Evolutionary conservation across 2,329 filamentous ascomycete genomes (phyloP).

Genomic region (Fusarium sp.): DNA sequence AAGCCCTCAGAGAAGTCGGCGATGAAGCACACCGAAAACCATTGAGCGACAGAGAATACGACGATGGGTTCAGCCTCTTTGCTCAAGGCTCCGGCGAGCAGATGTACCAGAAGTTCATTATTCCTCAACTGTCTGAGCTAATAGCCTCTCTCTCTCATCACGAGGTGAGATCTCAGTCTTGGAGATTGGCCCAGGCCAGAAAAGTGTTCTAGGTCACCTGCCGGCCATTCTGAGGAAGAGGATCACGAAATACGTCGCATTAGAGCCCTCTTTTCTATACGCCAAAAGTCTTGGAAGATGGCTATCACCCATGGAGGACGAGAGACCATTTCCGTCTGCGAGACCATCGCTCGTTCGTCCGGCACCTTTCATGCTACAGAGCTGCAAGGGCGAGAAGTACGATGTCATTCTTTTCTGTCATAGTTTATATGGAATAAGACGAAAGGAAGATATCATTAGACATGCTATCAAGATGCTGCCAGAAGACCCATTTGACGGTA

Average conservation of each 20-base stretch:
- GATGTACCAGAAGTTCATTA: slow-evolving; percentile 63
- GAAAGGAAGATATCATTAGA: slow-evolving; percentile 59
- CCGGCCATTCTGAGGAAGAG: slow-evolving; percentile 56
- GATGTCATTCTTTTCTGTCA: slow-evolving; percentile 72
- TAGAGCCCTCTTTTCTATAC: slow-evolving; percentile 64
- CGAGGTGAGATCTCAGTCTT: slow-evolving; percentile 61
- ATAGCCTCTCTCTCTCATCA: slow-evolving; percentile 56
- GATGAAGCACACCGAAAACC: slow-evolving; percentile 42
- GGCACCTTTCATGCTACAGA: slow-evolving; percentile 53
- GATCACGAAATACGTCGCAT: slow-evolving; percentile 64
- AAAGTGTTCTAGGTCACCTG: slow-evolving; percentile 64
- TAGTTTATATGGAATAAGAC: slow-evolving; percentile 71
- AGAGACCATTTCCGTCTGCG: slow-evolving; percentile 56
- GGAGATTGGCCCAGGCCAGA: slow-evolving; percentile 70
- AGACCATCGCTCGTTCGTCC: slow-evolving; percentile 49
- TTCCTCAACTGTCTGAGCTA: slow-evolving; percentile 60
- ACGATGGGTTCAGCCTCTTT: slow-evolving; percentile 60
- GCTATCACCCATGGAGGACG: slow-evolving; percentile 50
- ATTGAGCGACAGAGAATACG: slow-evolving; percentile 63
- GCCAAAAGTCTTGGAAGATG: slow-evolving; percentile 57
- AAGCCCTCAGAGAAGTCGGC: slow-evolving; percentile 51
- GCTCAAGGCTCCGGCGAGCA: slow-evolving; percentile 49
- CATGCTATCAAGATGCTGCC: slow-evolving; percentile 61
- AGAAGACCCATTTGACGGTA: slow-evolving; percentile 51
- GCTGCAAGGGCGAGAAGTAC: slow-evolving; percentile 55